Conservation (phyloP, 805 yeast species). For the Dipodascus albidus region DNA sequence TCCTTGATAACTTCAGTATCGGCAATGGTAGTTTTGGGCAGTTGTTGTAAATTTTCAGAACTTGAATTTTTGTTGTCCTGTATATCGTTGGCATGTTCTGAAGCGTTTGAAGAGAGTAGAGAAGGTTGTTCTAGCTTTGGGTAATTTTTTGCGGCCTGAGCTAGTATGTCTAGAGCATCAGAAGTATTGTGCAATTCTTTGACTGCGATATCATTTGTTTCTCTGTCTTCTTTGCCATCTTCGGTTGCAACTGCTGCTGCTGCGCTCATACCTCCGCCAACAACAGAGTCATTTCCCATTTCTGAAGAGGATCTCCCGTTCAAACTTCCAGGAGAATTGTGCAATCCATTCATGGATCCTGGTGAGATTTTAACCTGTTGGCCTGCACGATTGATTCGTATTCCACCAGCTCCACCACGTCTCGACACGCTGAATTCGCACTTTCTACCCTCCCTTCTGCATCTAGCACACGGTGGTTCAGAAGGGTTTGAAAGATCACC, state of each 20-base stretch:
- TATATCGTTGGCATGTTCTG: neutral
- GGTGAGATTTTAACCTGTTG: neutral
- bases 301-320: conserved; percentile 29
- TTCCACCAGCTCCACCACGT: conserved; percentile 38
- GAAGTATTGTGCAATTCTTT: conserved; percentile 26
- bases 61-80: neutral
- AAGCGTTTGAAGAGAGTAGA: neutral
- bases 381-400: conserved; percentile 23
- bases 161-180: conserved; percentile 29
- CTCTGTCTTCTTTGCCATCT: conserved; percentile 1
- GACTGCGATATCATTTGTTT: conserved; percentile 8
- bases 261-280: conserved; percentile 2
- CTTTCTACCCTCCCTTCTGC: conserved; percentile 69
- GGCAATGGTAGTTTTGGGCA: conserved; percentile 24
- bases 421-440: conserved; percentile 59
- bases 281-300: conserved; percentile 2
- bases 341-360: neutral
- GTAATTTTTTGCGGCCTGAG: conserved; percentile 25
- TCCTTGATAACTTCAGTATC: conserved; percentile 51
- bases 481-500: conserved; percentile 64
- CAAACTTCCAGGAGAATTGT: neutral
- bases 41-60: conserved; percentile 1
- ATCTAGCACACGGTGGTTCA: conserved; percentile 77
- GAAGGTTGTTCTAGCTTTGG: conserved; percentile 22
- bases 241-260: conserved; percentile 20